phyloP scores from a whole-genome alignment of 805 yeast genomes.

The Zygoascus biomembranicola region DNA sequence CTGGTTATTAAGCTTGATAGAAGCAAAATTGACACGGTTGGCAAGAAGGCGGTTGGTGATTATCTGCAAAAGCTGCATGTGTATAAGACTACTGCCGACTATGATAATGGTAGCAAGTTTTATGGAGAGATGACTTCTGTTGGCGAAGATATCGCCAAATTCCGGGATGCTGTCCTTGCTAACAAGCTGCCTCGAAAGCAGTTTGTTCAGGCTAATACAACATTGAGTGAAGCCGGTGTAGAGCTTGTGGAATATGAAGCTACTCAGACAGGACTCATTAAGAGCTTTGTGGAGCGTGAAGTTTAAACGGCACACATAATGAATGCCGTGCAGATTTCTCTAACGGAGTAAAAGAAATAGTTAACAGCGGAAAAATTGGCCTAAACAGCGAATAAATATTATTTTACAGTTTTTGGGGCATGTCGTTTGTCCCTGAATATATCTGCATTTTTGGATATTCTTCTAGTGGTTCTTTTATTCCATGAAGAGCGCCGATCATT shows the following conservation, averaged over 20 bases:
- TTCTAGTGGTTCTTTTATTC: neutral
- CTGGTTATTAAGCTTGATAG: conserved; percentile 52
- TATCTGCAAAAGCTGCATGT: conserved; percentile 67
- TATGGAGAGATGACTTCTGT: conserved; percentile 58
- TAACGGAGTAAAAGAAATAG: no score
- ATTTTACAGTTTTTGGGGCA: no score
- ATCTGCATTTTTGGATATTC: no score
- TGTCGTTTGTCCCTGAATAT: no score
- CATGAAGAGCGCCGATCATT: neutral
- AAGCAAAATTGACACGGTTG: conserved; percentile 55
- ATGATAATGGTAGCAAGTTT: conserved; percentile 51
- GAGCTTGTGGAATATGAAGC: conserved; percentile 67
- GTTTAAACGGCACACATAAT: conserved; percentile 12
- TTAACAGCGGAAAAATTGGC: no score
- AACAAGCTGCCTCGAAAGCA: conserved; percentile 81
- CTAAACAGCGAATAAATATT: no score
- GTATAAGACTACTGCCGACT: conserved; percentile 72
- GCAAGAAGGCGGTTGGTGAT: conserved; percentile 65
- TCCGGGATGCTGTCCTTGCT: conserved; percentile 57
- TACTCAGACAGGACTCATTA: conserved; percentile 66
- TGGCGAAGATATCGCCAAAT: conserved; percentile 51
- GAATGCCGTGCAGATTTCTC: no score
- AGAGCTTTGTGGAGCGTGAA: conserved; percentile 62
- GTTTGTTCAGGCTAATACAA: conserved; percentile 74
- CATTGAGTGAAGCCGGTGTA: conserved; percentile 37